Evolutionary conservation across 1,284 basidiomycete species (phyloP).

Genomic region (Meira nashicola): DNA sequence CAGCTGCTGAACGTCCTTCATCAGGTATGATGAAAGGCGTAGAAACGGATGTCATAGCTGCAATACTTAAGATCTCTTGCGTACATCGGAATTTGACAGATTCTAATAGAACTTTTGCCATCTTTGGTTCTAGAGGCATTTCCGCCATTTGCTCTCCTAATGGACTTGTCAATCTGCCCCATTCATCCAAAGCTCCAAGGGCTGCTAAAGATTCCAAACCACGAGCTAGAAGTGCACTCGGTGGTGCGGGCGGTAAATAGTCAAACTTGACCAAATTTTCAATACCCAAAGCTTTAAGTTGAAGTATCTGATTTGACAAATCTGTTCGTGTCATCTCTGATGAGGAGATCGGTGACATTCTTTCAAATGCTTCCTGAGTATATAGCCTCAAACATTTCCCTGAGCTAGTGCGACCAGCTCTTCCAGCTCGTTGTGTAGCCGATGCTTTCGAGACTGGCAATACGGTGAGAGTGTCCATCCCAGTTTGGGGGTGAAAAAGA

Average conservation of each 20-base stretch:
- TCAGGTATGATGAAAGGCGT: constrained; percentile 34
- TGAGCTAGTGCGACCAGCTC: constrained; percentile 59
- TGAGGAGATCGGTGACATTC: constrained; percentile 65
- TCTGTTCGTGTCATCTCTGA: constrained; percentile 87
- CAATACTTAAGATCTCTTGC: constrained; percentile 87
- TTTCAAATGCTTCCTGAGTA: constrained; percentile 62
- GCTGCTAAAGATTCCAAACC: constrained; percentile 66
- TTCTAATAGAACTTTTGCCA: constrained; percentile 64
- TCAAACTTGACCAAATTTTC: constrained; percentile 82
- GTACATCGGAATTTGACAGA: constrained; percentile 79
- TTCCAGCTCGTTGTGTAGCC: constrained; percentile 53
- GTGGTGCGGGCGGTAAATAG: constrained; percentile 76
- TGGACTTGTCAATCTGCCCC: constrained; percentile 56
- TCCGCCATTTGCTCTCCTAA: constrained; percentile 60
- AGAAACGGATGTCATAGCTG: constrained; percentile 76
- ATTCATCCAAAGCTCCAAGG: constrained; percentile 58
- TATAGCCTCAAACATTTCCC: constrained; percentile 94
- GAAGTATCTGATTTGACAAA: constrained; percentile 78
- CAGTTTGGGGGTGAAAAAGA: constrained; percentile 48
- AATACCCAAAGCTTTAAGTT: constrained; percentile 80
- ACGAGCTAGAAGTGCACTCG: constrained; percentile 74
- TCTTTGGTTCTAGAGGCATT: constrained; percentile 60
- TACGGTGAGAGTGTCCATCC: constrained; percentile 50
- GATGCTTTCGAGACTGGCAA: constrained; percentile 53
- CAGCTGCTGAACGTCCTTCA: constrained; percentile 66